Base-by-base conservation (phyloP, 805 yeast species). In the Sugiyamaella floridensis region DNA sequence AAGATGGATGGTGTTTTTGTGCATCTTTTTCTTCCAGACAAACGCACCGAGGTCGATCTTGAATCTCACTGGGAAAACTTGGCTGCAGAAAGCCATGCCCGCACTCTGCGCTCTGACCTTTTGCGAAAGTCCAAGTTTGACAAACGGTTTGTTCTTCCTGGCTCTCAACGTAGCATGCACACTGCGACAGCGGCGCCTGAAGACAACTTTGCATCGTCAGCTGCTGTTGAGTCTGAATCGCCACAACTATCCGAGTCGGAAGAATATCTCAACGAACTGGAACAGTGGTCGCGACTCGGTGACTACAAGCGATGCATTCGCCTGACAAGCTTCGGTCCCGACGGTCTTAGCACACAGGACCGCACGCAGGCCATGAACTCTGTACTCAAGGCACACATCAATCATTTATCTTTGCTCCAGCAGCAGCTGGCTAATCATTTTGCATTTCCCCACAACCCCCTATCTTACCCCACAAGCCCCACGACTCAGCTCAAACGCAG, bases 1-100 rank as follows among this genome's bases (percentile, higher is more conserved):
- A 72, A 75, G 26, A 68, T 78, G 1, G 85, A 83, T 55, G 80
- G 80, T 40, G 77, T 89, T 2, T 78, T 74, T 51, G 76, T 90
- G 32, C 96, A 90, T 67, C 67, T 90, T 15, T 68, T 90, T 61
- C 87, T 96, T 0, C 73, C 75, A 4, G 82, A 81, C 42, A 79
- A 92, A 66, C 74, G 97, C 54, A 64, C 67, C 15, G 82, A 79
- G 53, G 69, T 92, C 58, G 81, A 86, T 61, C 73, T 90, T 63
- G 96, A 89, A 65, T 72, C 76, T 20, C 63, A 89, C 43, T 89
- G 88, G 83, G 42, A 14, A 16, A 14, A 32, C 4, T 14, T 32
- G n/a, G 37, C 37, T 32, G n/a, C 9, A 14, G n/a, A 32, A 4
- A 32, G 37, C n/a, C 37, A 11, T 14, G 9, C 34, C 26, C 11